Evolutionary conservation across 306 rosid genomes (phyloP), one percentile per base, ranked within the genome.

Genomic region (Trifolium fragiferum): DNA sequence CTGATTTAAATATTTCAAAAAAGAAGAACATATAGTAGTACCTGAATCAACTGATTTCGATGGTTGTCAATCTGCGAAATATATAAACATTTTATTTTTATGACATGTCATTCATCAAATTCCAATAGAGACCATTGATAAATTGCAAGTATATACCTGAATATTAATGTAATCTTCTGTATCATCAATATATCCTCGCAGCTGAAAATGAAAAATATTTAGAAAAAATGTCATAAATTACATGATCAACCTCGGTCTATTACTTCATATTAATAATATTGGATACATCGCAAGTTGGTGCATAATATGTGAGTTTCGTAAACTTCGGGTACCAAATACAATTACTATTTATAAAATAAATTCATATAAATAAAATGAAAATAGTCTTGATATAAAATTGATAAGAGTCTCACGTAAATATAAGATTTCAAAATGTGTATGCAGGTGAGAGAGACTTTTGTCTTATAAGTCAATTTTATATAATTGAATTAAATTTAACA

Each of bases 91-190:
- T 71, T 58, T 71, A 38, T 50, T 75, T 40, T 13, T 18, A 53
- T 73, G 20, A 61, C 47, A 75, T 44, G 49, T 57, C 46, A 46
- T 80, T 54, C 19, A 47, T 69, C 23, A 13, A 55, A 57, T 44
- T 5, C 16, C 12, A 20, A 47, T 9, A 49, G 0, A 11, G 8
- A 68, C 16, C 51, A 54, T 2, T 7, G 11, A 47, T 6, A 41
- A 63, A 46, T 65, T 75, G 21, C 13, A 19, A 25, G 35, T 68
- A 9, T 5, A 77, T 46, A 90, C 98, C 88, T 90, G 98, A 54
- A 90, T 92, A 73, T 92, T 92, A 53, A 92, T 88, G 79, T 92
- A 92, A 82, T 92, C 98, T 84, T 92, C 98, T 8, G 98, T 90
- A 62, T 90, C 96, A 58, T 92, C 96, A 13, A 92, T 88, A 54